These are phyloP conservation scores for Sporothrix humicola DNA, from an alignment of 2,329 filamentous ascomycete genomes.

Conservation along the genomic window DNA sequence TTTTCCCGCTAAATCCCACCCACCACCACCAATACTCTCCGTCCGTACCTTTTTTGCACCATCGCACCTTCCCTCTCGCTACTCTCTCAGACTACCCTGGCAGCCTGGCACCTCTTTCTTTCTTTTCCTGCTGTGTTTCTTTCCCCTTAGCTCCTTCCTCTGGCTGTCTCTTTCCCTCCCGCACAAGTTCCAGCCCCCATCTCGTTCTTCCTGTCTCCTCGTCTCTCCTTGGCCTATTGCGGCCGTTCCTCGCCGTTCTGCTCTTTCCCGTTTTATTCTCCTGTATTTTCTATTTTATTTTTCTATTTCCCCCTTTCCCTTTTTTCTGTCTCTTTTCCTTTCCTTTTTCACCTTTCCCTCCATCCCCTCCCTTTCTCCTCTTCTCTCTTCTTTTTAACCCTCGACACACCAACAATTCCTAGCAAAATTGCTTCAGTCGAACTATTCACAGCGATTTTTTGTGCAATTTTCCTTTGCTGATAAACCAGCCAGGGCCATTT, in stretches of 20 bases:
- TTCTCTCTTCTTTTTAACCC: background rate
- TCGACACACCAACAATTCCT: slow-evolving; percentile 14
- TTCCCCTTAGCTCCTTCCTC: slow-evolving; percentile 10
- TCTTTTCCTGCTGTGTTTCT: slow-evolving; percentile 5
- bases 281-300: slow-evolving; percentile 17
- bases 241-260: background rate
- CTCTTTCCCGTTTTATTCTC: slow-evolving; percentile 4
- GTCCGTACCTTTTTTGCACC: slow-evolving; percentile 25
- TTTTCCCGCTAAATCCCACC: slow-evolving; percentile 31
- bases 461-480: background rate
- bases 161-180: background rate
- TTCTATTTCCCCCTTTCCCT: slow-evolving; percentile 39
- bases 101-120: slow-evolving; percentile 13
- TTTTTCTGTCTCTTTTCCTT: slow-evolving; percentile 39
- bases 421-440: background rate
- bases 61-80: background rate
- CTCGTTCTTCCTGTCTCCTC: background rate
- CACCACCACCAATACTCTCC: background rate
- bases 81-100: slow-evolving; percentile 12
- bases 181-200: background rate
- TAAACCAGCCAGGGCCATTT: background rate
- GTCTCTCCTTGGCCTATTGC: background rate
- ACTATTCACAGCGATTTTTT: slow-evolving; percentile 1
- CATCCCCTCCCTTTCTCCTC: background rate
- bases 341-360: background rate